phyloP scores from a whole-genome alignment of 1,284 basidiomycete species.

The Apiotrichum domesticum region DNA sequence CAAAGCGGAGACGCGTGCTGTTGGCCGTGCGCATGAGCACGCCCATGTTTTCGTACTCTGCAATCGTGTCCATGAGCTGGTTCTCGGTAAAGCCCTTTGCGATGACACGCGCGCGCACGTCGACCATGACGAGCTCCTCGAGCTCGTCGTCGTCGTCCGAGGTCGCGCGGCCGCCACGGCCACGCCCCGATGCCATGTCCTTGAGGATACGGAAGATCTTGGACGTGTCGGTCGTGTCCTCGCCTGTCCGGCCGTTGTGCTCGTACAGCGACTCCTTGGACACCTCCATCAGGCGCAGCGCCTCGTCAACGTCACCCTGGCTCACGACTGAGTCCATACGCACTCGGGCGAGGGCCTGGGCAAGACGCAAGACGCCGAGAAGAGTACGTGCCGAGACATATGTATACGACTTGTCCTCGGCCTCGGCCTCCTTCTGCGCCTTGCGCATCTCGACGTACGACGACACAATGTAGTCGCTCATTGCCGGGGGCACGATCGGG shows the following conservation, averaged over 20 bases:
- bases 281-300: conserved; percentile 90
- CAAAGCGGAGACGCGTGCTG: conserved; percentile 60
- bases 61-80: conserved; percentile 75
- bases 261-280: conserved; percentile 86
- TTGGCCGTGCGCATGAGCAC: conserved; percentile 70
- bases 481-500: conserved; percentile 75
- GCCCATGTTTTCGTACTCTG: conserved; percentile 73
- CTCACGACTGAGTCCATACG: conserved; percentile 75
- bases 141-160: conserved; percentile 57
- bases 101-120: conserved; percentile 74
- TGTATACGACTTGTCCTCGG: conserved; percentile 78
- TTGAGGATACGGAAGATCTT: conserved; percentile 87
- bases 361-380: conserved; percentile 85
- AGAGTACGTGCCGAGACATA: conserved; percentile 97
- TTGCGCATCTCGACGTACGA: conserved; percentile 93
- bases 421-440: conserved; percentile 82
- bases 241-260: conserved; percentile 55
- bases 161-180: conserved; percentile 42
- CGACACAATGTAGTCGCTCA: conserved; percentile 90
- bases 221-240: conserved; percentile 69
- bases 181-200: conserved; percentile 59
- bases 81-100: conserved; percentile 84
- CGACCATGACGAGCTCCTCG: conserved; percentile 60
- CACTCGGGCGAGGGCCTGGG: conserved; percentile 89
- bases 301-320: conserved; percentile 90